phyloP scores from a whole-genome alignment of 768 basidiomycete genomes.

The Phaffia tasmanica region DNA sequence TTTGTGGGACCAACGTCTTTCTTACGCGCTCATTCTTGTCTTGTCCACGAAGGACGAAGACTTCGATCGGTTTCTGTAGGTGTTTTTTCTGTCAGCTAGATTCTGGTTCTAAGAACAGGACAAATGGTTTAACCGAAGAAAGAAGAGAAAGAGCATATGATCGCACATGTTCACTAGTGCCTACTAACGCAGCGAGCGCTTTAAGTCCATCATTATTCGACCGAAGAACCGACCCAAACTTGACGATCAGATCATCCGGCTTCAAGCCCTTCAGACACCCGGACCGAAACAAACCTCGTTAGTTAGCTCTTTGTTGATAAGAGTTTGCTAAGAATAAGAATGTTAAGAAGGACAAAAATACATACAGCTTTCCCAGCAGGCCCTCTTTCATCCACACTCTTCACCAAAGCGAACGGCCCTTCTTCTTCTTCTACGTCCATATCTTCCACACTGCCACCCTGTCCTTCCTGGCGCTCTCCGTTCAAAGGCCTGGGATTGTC shows the following conservation, averaged over 20 bases:
- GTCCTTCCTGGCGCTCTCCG: not conserved
- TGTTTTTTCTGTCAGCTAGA: too few species aligned
- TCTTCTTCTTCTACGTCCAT: slow-evolving; percentile 7
- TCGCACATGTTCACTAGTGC: slow-evolving; percentile 11
- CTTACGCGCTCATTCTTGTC: not conserved
- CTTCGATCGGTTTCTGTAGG: not conserved
- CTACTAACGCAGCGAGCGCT: slow-evolving; percentile 16
- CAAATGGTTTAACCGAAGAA: too few species aligned
- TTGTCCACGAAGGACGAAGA: slow-evolving; percentile 13
- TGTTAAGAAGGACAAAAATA: not conserved
- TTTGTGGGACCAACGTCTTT: slow-evolving; percentile 7
- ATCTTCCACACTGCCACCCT: not conserved
- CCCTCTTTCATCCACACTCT: slow-evolving; percentile 17
- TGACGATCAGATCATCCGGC: slow-evolving; percentile 10
- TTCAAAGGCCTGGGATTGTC: not conserved
- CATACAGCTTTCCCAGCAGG: slow-evolving; percentile 22
- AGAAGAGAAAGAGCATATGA: not conserved
- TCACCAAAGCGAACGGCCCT: slow-evolving; percentile 20
- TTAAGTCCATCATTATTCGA: slow-evolving; percentile 17
- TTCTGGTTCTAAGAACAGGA: too few species aligned
- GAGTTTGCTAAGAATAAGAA: not conserved
- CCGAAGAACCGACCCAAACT: slow-evolving; percentile 5
- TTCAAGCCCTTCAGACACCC: slow-evolving; percentile 10
- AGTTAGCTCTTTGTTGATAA: not conserved
- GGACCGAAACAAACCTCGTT: not conserved